Evolutionary conservation across 768 basidiomycete species (phyloP).

Genomic region (Auricularia cornea): DNA sequence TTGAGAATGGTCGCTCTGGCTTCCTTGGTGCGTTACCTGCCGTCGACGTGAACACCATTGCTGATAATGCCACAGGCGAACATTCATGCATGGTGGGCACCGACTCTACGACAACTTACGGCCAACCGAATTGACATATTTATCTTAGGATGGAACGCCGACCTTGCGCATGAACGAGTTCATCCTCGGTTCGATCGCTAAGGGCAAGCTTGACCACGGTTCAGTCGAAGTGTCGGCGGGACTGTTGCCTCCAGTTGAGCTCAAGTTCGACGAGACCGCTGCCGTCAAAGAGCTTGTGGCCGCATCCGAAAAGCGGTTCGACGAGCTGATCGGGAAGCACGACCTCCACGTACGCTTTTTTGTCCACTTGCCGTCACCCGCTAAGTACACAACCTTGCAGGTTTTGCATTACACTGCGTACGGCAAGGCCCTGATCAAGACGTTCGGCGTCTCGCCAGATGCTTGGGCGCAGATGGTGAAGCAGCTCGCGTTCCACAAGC

Average conservation of each 20-base stretch:
- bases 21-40: constrained; percentile 45
- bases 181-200: constrained; percentile 64
- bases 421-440: constrained; percentile 82
- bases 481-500: constrained; percentile 91
- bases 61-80: constrained; percentile 27
- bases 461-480: constrained; percentile 94
- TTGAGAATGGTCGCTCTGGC: constrained; percentile 88
- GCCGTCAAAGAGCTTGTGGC: constrained; percentile 44
- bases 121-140: constrained; percentile 12
- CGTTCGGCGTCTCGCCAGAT: constrained; percentile 77
- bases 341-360: constrained; percentile 59
- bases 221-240: constrained; percentile 25
- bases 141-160: constrained; percentile 72
- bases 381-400: no score
- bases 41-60: constrained; percentile 44
- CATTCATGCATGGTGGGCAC: constrained; percentile 49
- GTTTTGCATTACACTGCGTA: constrained; percentile 82
- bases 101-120: neutral
- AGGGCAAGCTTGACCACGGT: constrained; percentile 70
- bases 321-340: constrained; percentile 66
- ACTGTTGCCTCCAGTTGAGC: constrained; percentile 55
- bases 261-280: constrained; percentile 60
- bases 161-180: constrained; percentile 96
- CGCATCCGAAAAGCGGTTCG: constrained; percentile 58
- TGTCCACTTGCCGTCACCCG: no score